Base-by-base conservation (phyloP, 1,139 yeast species). In the Pichia sp. region DNA sequence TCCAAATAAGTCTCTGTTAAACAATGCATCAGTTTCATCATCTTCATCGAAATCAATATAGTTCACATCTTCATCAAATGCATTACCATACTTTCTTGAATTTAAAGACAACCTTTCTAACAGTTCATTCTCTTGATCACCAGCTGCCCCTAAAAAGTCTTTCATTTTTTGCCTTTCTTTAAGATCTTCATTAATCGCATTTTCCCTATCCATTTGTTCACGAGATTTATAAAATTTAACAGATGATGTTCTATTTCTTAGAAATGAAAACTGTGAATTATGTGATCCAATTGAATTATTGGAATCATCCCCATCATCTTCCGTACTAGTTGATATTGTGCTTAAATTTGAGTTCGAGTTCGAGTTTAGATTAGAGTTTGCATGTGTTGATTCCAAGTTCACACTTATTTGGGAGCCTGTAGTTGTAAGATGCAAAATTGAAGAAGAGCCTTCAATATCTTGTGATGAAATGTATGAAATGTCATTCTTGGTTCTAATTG, bases 191-290 rank as follows among this genome's bases (percentile, higher is more conserved):
- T 54, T 47, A 26, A 50, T 51, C 15, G 50, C 48, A 29, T 49
- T 43, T 11, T 50, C 68, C 57, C 42, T 58, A 59, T 49, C 64
- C 59, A 49, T 63, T 58, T 58, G 65, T 40, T 66, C 72, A 65
- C 67, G 46, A 7, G 65, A 59, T 54, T 77, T 77, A 56, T 77
- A 77, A 58, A 77, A 77, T 56, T 74, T 75, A 16, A 77, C 72
- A 0, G 81, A 76, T 0, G 81, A 71, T 52, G 76, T 77, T 49
- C 82, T 60, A 9, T 81, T 81, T 3, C 77, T 74, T 34, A 73
- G 73, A 56, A 77, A 77, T 0, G 82, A 77, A 54, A 77, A 77
- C 50, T 72, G 72, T 0, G 79, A 73, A 5, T 41, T 46, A 13
- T 53, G 45, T 5, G 62, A 40, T 6, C 7, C 38, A 35, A 16